Base-by-base conservation (phyloP, 164 flowering plant genomes). In the Akebia trifoliata region DNA sequence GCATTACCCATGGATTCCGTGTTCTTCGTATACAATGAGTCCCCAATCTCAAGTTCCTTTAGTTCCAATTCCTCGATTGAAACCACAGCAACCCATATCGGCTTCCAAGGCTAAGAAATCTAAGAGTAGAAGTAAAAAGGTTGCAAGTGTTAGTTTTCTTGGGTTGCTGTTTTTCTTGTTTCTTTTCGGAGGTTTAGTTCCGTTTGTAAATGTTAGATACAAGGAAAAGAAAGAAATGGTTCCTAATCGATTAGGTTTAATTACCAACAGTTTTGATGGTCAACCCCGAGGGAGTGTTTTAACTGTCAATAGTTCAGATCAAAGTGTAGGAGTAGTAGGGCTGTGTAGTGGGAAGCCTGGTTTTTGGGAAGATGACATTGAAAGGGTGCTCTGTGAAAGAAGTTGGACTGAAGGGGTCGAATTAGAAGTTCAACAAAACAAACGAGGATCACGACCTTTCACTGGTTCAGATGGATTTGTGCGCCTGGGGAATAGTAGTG, bases 61-160 rank as follows among this genome's bases (percentile, higher is more conserved):
- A 74, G 80, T 94, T 39, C 99, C 99, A 0, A 94, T 94, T 54
- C 99, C 99, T 14, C 75, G 85, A 60, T 72, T 94, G 80, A 90
- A 78, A 63, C 79, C 84, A 0, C 85, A 82, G 32, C 84, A 74
- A 51, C 65, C 86, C 0, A 66, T 48, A 0, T 51, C 86, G 1
- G 72, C 86, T 1, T 34, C 82, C 0, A 86, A 78, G 73, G 18
- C 58, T 2, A 93, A 70, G 63, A 83, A 78, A 64, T 31, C 71
- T 15, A 85, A 84, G 37, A 59, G 58, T 56, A 86, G 71, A 60
- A 80, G 87, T 40, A 94, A 94, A 89, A 94, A 94, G 79, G 96
- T 86, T 57, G 89, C 95, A 0, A 82, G 96, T 62, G 73, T 89
- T 65, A 92, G 91, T 72, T 82, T 92, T 17, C 66, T 92, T 60